Evolutionary conservation across 805 yeast species (phyloP), one percentile per base, ranked within the genome.

Genomic region (Jamesozyma spencerorum): DNA sequence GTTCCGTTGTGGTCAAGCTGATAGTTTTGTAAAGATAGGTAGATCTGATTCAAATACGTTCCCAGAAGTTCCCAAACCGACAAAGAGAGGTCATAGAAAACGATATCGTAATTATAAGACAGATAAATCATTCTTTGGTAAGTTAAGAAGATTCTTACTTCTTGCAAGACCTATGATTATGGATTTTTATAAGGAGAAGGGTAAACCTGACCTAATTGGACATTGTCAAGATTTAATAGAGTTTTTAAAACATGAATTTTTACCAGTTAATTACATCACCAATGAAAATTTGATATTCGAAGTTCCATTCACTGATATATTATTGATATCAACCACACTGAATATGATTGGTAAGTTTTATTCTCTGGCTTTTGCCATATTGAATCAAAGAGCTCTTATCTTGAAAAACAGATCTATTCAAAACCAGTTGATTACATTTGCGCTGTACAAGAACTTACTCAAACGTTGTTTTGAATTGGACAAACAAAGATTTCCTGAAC

Each of bases 141-240:
- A 41, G n/a, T 12, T 47, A 18, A 47, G 46, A 29, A 36, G 51
- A 26, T 44, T 46, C 29, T 35, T 50, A 18, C 45, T 24, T n/a
- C 6, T 53, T 8, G 48, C 41, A 20, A 47, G 59, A 31, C 49
- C 52, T 12, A 49, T 54, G 40, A 18, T 50, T 3, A 19, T 12
- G 1, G 36, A 38, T 3, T 18, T 52, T 15, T 37, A 39, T 14
- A 40, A 43, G 13, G 47, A 36, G 26, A 36, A 32, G 3, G 38
- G 38, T 6, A 31, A 18, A 1, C 58, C 59, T 2, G 41, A 52
- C 22, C 20, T 51, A 2, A 18, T 15, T 4, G 27, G 26, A 14
- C 26, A 43, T 22, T 18, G 32, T 4, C 18, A 37, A 5, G 32
- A 18, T 5, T n/a, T 41, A 7, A 7, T 33, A 10, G 22, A 32